Base-by-base conservation (phyloP, 805 yeast species). In the Candida nanaspora region DNA sequence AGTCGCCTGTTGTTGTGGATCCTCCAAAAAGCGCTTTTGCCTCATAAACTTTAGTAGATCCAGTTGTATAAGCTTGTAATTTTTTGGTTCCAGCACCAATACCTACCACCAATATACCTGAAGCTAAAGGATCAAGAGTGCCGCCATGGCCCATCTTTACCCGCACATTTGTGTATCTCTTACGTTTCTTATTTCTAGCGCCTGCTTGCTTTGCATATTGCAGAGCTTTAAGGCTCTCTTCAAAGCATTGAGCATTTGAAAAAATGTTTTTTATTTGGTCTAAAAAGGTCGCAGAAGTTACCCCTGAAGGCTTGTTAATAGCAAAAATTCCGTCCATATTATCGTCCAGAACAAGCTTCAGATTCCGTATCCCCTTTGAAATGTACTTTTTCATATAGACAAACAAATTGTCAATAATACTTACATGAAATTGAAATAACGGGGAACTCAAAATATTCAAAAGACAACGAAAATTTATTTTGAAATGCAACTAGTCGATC, bases 131-230 rank as follows among this genome's bases (percentile, higher is more conserved):
- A 55, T 93, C 99, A 30, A 93, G 67, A 0, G 99, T 93, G 9
- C 99, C 99, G 16, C 98, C 99, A 60, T 93, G 99, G 1, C 99
- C 99, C 69, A 91, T 82, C 55, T 93, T 93, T 27, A 89, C 79
- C 51, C 80, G 80, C 4, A 74, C 65, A 26, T 69, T 68, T 20
- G 71, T 64, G 23, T 74, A 66, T 43, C 75, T 74, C 40, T 75
- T 71, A 44, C 73, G 70, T 34, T 76, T 70, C 29, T 77, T 69
- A 41, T 65, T 68, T 39, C 68, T 59, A 26, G 63, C 56, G 14
- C 70, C 56, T 33, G 69, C 69, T 26, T 68, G 63, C 45, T 75
- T 69, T 20, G 65, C 69, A 13, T 70, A 68, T 46, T 70, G 71
- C 23, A 77, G 69, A 33, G 68, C 67, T 20, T 72, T 65, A 39